Evolutionary conservation across 352 stramenopile species (phyloP).

Genomic region (Pythium dissotocum): DNA sequence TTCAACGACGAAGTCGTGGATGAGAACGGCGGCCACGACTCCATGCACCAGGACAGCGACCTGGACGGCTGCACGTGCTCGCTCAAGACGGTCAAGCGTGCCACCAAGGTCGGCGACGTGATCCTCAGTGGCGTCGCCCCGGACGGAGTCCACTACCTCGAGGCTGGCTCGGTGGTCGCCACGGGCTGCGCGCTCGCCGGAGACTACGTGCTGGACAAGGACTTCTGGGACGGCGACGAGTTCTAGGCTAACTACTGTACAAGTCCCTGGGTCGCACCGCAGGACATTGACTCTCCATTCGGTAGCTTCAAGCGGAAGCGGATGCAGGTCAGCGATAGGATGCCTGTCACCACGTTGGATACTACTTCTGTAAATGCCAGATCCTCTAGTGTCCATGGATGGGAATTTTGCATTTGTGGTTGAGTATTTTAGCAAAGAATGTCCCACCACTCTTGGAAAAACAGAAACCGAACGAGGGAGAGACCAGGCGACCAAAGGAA

Average conservation of each 20-base stretch:
- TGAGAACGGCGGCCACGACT: constrained; percentile 38
- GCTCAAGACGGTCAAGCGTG: constrained; percentile 41
- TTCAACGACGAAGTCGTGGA: constrained; percentile 82
- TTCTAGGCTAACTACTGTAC: constrained; percentile 28
- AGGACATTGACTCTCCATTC: background rate
- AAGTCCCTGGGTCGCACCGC: background rate
- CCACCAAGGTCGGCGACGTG: constrained; percentile 73
- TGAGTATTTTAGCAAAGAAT: constrained; percentile 17
- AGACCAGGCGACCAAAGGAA: constrained; percentile 11
- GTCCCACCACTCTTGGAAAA: constrained; percentile 18
- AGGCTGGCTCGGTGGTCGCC: constrained; percentile 62
- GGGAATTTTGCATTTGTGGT: background rate
- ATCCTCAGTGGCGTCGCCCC: constrained; percentile 74
- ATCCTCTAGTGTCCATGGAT: background rate
- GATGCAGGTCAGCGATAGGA: background rate
- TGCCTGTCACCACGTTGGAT: background rate
- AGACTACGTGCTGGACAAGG: constrained; percentile 80
- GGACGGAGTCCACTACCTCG: constrained; percentile 68
- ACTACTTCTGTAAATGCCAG: background rate
- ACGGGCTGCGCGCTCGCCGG: constrained; percentile 64
- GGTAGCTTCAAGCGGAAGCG: too few relatives aligned
- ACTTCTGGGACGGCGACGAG: constrained; percentile 69
- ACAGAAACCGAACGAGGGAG: constrained; percentile 8
- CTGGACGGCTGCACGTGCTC: constrained; percentile 62
- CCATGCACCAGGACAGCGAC: constrained; percentile 44